phyloP scores from a whole-genome alignment of 345 rosid species.

The Dimocarpus longan region DNA sequence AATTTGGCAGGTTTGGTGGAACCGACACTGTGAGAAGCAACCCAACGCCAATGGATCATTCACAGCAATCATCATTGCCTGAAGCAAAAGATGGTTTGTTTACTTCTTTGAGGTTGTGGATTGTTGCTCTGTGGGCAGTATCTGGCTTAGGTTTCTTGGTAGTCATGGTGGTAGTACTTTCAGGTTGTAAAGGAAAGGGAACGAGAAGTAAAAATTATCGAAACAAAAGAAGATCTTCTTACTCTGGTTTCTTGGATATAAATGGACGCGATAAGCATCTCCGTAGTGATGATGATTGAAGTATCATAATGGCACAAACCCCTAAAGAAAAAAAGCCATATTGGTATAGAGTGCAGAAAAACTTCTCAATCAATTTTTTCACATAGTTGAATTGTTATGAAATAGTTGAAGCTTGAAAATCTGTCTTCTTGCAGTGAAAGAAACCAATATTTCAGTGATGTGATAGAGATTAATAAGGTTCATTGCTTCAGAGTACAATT shows the following conservation, averaged over 20 bases:
- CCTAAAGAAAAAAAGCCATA: constrained; percentile 9
- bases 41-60: constrained; percentile 24
- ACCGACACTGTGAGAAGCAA: constrained; percentile 31
- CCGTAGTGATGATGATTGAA: constrained; percentile 37
- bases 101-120: constrained; percentile 71
- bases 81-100: constrained; percentile 47
- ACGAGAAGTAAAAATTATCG: constrained; percentile 58
- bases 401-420: constrained; percentile 1
- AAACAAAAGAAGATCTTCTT: constrained; percentile 62
- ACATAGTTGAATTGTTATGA: neutral
- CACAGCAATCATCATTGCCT: constrained; percentile 38
- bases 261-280: constrained; percentile 52
- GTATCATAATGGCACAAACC: constrained; percentile 33
- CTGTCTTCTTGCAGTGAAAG: neutral
- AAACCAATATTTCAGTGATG: constrained; percentile 2
- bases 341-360: neutral
- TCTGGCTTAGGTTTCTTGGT: constrained; percentile 75
- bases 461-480: neutral
- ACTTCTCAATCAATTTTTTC: neutral
- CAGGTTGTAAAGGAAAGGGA: constrained; percentile 59
- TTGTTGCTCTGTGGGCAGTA: constrained; percentile 64
- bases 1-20: constrained; percentile 40
- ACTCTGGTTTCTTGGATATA: constrained; percentile 46
- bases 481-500: neutral
- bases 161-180: constrained; percentile 58